phyloP scores from a whole-genome alignment of 495 filamentous ascomycete species.

The Amphirosellinia nigrospora region DNA sequence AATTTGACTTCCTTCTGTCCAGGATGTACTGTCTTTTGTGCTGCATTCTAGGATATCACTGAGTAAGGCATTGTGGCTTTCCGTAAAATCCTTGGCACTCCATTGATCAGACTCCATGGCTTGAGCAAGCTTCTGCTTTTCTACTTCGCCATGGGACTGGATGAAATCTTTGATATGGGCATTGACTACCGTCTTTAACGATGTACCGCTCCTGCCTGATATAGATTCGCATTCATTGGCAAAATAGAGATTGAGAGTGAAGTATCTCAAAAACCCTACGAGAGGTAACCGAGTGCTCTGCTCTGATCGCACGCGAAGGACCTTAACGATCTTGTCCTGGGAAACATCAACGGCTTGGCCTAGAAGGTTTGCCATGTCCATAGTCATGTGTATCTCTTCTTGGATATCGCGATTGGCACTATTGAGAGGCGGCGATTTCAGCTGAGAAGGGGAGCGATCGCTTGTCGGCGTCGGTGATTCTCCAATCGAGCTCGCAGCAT shows the following conservation, averaged over 20 bases:
- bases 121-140: slow-evolving; percentile 79
- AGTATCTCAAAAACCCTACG: slow-evolving; percentile 86
- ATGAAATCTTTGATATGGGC: slow-evolving; percentile 92
- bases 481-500: slow-evolving; percentile 83
- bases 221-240: slow-evolving; percentile 97
- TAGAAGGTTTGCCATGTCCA: slow-evolving; percentile 94
- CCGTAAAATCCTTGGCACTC: slow-evolving; percentile 85
- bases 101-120: slow-evolving; percentile 90
- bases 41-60: slow-evolving; percentile 75
- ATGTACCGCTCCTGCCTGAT: slow-evolving; percentile 82
- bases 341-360: slow-evolving; percentile 93
- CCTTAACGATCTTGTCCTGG: slow-evolving; percentile 88
- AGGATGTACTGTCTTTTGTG: slow-evolving; percentile 77
- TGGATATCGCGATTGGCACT: slow-evolving; percentile 60
- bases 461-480: slow-evolving; percentile 34
- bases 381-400: slow-evolving; percentile 80
- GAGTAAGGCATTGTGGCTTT: slow-evolving; percentile 67
- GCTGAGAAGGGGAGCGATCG: slow-evolving; percentile 53
- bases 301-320: slow-evolving; percentile 89
- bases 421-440: slow-evolving; percentile 41
- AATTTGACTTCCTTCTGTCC: slow-evolving; percentile 73
- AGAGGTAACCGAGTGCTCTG: slow-evolving; percentile 76
- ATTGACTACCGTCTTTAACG: slow-evolving; percentile 87
- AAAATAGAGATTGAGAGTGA: slow-evolving; percentile 91
- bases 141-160: slow-evolving; percentile 70